Base-by-base conservation (phyloP, 139 green algal species). In the Deuterostichococcus epilithicus region DNA sequence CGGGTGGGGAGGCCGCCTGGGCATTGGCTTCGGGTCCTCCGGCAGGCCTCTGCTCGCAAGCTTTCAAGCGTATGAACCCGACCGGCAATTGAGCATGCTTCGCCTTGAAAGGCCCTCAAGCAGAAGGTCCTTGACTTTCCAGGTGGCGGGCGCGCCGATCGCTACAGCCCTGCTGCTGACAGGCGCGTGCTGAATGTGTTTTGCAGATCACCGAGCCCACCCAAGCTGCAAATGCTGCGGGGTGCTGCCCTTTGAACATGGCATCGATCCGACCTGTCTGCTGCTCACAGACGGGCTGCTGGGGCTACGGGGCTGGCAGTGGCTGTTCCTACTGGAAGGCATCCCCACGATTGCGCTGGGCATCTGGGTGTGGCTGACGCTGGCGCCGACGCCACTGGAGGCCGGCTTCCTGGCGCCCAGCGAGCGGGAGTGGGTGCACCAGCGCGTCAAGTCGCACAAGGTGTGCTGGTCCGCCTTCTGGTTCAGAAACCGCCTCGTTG, bases 251-350 rank as follows among this genome's bases (percentile, higher is more conserved):
- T 13, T 52, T 52, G 42, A 52, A 52, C 42, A 52, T n/a, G n/a
- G 42, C 42, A 23, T 52, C 42, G 13, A 23, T 8, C 8, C 42
- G 42, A 13, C 10, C 13, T 52, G 42, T 52, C 42, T 8, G 8
- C 10, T 20, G 18, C 52, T 63, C n/a, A 20, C 52, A 66, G 65
- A 82, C 69, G 78, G 78, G 0, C 28, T 59, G 1, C 47, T 68
- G 67, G 72, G 72, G n/a, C 63, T 82, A 25, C 66, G 67, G 32
- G 78, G 78, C 63, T 82, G 78, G 78, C 78, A 75, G 42, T 82
- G 78, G 78, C 78, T 82, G 44, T 78, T 82, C 44, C 34, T 82
- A 15, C 74, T 76, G 68, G 78, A 82, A 69, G 78, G 78, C 44
- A 37, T 78, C 4, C 78, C 78, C 5, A 52, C 78, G 36, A 33